Evolutionary conservation across 306 rosid genomes (phyloP).

Genomic region (Delonix regia): DNA sequence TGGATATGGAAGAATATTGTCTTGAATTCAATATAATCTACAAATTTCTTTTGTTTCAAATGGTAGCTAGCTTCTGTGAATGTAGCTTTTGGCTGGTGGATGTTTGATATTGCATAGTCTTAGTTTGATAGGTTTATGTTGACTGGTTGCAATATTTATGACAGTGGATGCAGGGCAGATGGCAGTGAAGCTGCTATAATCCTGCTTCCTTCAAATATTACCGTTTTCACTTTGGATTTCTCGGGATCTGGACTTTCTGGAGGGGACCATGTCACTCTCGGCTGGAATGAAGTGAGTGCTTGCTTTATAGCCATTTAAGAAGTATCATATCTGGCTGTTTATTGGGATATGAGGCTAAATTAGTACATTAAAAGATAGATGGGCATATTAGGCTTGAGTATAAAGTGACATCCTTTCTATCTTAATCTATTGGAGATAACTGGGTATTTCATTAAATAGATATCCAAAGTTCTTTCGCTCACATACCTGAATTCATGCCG

Average conservation of each 20-base stretch:
- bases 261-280: constrained; percentile 94
- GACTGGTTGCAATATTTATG: constrained; percentile 40
- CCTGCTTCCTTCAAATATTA: constrained; percentile 92
- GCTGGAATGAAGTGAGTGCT: constrained; percentile 92
- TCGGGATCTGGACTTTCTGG: constrained; percentile 98
- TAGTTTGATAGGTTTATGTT: constrained; percentile 29
- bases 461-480: constrained; percentile 7
- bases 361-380: neutral
- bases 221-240: constrained; percentile 93
- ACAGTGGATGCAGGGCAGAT: constrained; percentile 98
- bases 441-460: neutral
- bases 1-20: neutral
- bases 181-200: constrained; percentile 95
- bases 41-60: constrained; percentile 11
- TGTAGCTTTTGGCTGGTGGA: constrained; percentile 12
- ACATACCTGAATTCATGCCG: neutral
- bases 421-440: neutral
- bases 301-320: constrained; percentile 25
- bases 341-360: neutral
- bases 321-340: neutral
- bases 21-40: constrained; percentile 4
- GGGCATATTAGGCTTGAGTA: neutral
- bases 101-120: neutral
- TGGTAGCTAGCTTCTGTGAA: neutral
- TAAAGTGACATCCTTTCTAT: neutral